Base-by-base conservation (phyloP, 1,284 basidiomycete genomes). In the Rhodotorula sp. region DNA sequence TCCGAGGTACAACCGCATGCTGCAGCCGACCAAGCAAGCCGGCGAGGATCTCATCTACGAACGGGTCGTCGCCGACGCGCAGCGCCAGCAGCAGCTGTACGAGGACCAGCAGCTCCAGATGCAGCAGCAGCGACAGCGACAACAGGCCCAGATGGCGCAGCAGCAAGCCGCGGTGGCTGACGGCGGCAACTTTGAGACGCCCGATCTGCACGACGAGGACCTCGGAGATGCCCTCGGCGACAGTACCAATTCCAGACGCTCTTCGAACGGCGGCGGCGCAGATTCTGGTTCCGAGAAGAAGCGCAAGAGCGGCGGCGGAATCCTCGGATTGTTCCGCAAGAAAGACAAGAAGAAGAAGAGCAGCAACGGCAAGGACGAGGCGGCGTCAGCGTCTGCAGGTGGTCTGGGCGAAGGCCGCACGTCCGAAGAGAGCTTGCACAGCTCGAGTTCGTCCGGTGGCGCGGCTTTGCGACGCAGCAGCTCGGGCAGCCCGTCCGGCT, bases 301-400 rank as follows among this genome's bases (percentile, higher is more conserved):
- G 83, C 88, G 90, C 80, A 88, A 88, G 76, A 86, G 85, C 49
- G 81, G 84, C 8, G 84, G 87, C 2, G 83, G 92, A 56, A 88
- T 95, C 75, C 85, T 88, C 43, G 85, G 87, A 0, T 78, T 95
- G 59, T 95, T 95, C 79, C 84, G 85, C 19, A 83, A 89, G 63
- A 88, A 86, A 80, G 90, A 88, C 81, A 82, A 82, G 76, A 90
- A 91, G 80, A 92, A 92, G 82, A 84, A 84, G 76, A 85, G 87
- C 66, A 38, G 21, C 31, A 50, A 19, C 31, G 58, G 15, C 19
- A 34, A 60, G 26, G 68, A 57, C 16, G 62, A 62, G 1, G 62
- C 50, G 34, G 50, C 45, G 63, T 52, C 71, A 8, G 67, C 60
- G 10, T 49, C 49, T 10, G 49, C 19, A 19, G 49, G 26, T 12